Evolutionary conservation across 305 asterid genomes (phyloP).

Genomic region (Fraxinus dipetala): DNA sequence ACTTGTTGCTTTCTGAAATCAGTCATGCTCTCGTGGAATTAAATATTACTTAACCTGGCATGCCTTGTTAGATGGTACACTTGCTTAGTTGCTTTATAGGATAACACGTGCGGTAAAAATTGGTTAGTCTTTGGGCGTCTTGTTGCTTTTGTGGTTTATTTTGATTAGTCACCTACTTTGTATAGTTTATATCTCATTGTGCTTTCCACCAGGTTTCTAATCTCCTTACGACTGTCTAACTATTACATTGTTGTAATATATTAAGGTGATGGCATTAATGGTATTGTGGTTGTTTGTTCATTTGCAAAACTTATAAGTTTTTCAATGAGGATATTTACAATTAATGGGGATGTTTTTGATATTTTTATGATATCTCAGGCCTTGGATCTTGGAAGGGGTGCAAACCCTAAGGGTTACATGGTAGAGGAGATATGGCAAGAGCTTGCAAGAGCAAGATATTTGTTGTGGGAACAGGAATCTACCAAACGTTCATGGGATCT

Average conservation of each 20-base stretch:
- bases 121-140: neutral
- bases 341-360: slow-evolving; percentile 2
- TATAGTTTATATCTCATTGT: neutral
- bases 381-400: slow-evolving; percentile 72
- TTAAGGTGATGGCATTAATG: slow-evolving; percentile 1
- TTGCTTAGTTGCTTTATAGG: neutral
- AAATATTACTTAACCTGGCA: neutral
- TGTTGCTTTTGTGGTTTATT: neutral
- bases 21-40: neutral
- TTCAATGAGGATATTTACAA: slow-evolving; percentile 14
- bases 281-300: neutral
- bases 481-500: slow-evolving; percentile 70
- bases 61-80: neutral
- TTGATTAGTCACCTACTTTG: neutral
- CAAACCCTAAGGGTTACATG: slow-evolving; percentile 67
- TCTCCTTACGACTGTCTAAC: neutral
- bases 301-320: slow-evolving; percentile 12
- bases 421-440: slow-evolving; percentile 93
- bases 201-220: neutral
- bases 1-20: neutral
- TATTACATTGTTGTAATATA: slow-evolving; percentile 2
- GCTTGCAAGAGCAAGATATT: slow-evolving; percentile 82
- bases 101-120: neutral
- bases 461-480: slow-evolving; percentile 73
- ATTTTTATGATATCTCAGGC: slow-evolving; percentile 46